Evolutionary conservation across 2,329 filamentous ascomycete species (phyloP).

Genomic region (Stachybotrys echinatus): DNA sequence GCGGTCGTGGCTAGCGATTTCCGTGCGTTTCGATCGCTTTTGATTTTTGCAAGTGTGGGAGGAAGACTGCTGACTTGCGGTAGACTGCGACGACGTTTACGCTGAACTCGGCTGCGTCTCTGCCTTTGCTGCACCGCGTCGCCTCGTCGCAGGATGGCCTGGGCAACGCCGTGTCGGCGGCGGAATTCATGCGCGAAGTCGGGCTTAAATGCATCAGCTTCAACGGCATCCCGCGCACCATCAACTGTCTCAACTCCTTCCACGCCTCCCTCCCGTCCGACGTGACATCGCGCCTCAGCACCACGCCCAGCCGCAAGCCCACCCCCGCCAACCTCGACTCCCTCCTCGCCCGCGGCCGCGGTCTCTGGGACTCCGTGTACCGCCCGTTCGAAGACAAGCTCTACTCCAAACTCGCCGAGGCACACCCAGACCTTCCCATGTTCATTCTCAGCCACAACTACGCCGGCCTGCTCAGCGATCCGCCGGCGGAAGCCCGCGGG

Average conservation of each 20-base stretch:
- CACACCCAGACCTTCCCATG: constrained; percentile 77
- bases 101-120: constrained; percentile 76
- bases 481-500: constrained; percentile 35
- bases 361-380: constrained; percentile 74
- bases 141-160: constrained; percentile 24
- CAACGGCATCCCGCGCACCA: constrained; percentile 77
- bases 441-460: constrained; percentile 75
- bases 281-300: constrained; percentile 49
- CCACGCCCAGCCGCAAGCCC: constrained; percentile 48
- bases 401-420: constrained; percentile 62
- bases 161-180: constrained; percentile 37
- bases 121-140: constrained; percentile 56
- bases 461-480: constrained; percentile 67
- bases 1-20: constrained; percentile 62
- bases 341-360: constrained; percentile 53
- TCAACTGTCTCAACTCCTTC: constrained; percentile 76
- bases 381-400: constrained; percentile 69
- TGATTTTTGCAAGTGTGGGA: background rate
- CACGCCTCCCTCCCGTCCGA: constrained; percentile 53
- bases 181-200: constrained; percentile 70
- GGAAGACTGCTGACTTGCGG: constrained; percentile 3
- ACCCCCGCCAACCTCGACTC: constrained; percentile 47
- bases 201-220: constrained; percentile 75
- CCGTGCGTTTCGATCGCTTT: constrained; percentile 34
- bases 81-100: constrained; percentile 80